These are phyloP conservation scores for Kluyveromyces dobzhanskii DNA, from an alignment of 805 yeast species.

Conservation along the genomic window DNA sequence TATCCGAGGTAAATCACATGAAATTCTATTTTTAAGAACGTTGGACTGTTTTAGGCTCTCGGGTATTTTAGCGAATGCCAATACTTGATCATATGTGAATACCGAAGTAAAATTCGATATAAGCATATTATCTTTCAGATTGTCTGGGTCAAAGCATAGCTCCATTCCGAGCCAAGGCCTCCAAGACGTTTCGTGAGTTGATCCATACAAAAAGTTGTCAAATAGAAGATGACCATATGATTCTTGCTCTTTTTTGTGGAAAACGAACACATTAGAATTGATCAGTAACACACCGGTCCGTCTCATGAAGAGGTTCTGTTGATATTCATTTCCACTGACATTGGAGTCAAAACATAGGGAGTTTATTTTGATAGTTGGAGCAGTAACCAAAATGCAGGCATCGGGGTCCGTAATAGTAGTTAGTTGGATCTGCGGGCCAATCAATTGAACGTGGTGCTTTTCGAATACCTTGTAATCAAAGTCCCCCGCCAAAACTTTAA, in stretches of 20 bases:
- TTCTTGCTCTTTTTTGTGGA: constrained; percentile 43
- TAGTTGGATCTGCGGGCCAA: constrained; percentile 79
- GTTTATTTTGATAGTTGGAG: constrained; percentile 64
- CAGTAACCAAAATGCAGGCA: constrained; percentile 58
- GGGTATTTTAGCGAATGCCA: constrained; percentile 33
- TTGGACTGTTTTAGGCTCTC: constrained; percentile 22
- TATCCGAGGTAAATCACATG: constrained; percentile 63
- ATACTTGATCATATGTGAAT: constrained; percentile 49
- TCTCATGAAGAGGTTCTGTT: constrained; percentile 46
- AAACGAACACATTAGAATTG: constrained; percentile 64
- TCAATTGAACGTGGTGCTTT: constrained; percentile 56
- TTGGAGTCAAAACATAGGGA: constrained; percentile 55
- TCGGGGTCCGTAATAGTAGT: constrained; percentile 43
- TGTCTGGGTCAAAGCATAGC: constrained; percentile 47
- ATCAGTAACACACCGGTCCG: constrained; percentile 62
- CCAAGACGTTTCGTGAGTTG: constrained; percentile 45
- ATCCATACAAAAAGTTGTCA: constrained; percentile 52
- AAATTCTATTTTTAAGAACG: constrained; percentile 36
- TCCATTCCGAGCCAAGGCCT: constrained; percentile 87
- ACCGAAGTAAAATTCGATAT: constrained; percentile 57
- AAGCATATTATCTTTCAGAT: constrained; percentile 42
- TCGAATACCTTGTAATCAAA: constrained; percentile 35
- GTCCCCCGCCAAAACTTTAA: constrained; percentile 34
- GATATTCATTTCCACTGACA: constrained; percentile 33
- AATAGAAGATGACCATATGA: constrained; percentile 36